These are phyloP conservation scores for Ophiostoma sp. DNA, from an alignment of 2,329 filamentous ascomycete species.

Conservation along the genomic window DNA sequence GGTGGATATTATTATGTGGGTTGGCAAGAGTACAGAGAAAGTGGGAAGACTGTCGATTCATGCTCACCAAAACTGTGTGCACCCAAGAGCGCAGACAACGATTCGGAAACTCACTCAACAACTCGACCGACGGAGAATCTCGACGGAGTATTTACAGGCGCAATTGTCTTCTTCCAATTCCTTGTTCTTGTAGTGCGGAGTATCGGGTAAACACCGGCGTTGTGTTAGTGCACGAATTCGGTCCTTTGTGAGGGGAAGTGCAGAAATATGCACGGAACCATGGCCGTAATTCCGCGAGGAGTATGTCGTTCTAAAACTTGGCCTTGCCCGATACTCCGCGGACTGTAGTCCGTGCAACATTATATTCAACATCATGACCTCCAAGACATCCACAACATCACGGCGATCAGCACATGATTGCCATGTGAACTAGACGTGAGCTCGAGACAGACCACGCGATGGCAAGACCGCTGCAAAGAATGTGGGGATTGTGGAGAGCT, in stretches of 20 bases:
- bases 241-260: slow-evolving; percentile 4
- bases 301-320: no score
- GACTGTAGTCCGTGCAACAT: background rate
- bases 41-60: background rate
- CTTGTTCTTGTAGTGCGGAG: background rate
- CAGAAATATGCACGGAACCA: background rate
- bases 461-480: background rate
- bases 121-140: background rate
- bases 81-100: background rate
- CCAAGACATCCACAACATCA: background rate
- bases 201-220: slow-evolving; percentile 10
- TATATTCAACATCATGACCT: background rate
- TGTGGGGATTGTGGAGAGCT: background rate
- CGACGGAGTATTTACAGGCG: background rate
- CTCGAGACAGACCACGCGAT: background rate
- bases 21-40: background rate
- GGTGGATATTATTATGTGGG: background rate
- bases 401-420: background rate
- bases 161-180: background rate
- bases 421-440: background rate
- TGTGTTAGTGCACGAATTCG: background rate
- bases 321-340: background rate
- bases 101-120: background rate
- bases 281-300: background rate
- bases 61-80: background rate